These are phyloP conservation scores for Colletotrichum camelliae DNA, from an alignment of 2,329 filamentous ascomycete species.

Conservation along the genomic window DNA sequence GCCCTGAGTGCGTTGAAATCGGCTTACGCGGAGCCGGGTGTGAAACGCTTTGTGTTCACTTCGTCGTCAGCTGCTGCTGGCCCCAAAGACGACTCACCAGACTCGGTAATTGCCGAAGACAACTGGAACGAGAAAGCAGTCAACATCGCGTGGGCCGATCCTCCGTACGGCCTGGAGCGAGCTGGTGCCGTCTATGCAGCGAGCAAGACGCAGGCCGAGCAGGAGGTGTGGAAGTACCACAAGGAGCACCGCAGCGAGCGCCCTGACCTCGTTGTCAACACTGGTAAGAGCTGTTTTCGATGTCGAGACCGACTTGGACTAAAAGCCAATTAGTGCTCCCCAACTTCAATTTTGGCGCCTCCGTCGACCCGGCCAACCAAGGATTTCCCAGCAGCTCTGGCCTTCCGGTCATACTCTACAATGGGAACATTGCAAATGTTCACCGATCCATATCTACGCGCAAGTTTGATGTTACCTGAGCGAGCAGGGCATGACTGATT, in stretches of 20 bases:
- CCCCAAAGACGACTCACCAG: neutral
- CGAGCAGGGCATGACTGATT: neutral
- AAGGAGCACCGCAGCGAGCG: slow-evolving; percentile 34
- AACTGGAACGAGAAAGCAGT: slow-evolving; percentile 35
- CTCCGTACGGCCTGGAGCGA: slow-evolving; percentile 27
- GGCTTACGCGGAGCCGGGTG: slow-evolving; percentile 41
- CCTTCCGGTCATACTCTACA: slow-evolving; percentile 24
- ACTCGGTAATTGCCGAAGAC: neutral
- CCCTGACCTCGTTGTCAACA: slow-evolving; percentile 34
- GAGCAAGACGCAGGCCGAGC: slow-evolving; percentile 41
- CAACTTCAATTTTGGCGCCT: slow-evolving; percentile 28
- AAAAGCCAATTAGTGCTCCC: slow-evolving; percentile 26
- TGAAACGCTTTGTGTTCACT: slow-evolving; percentile 37
- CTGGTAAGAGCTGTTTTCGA: neutral
- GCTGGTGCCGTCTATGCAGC: slow-evolving; percentile 36
- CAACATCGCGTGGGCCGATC: slow-evolving; percentile 34
- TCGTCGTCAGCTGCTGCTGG: slow-evolving; percentile 12
- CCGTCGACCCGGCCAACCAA: slow-evolving; percentile 23
- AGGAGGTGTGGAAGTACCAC: slow-evolving; percentile 41
- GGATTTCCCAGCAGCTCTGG: slow-evolving; percentile 27
- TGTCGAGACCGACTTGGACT: neutral
- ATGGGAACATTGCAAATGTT: neutral
- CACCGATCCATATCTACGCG: neutral
- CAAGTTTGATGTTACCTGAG: neutral
- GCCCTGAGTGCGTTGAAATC: slow-evolving; percentile 43